Base-by-base conservation (phyloP, 495 filamentous ascomycete species). In the Rhypophila decipiens region DNA sequence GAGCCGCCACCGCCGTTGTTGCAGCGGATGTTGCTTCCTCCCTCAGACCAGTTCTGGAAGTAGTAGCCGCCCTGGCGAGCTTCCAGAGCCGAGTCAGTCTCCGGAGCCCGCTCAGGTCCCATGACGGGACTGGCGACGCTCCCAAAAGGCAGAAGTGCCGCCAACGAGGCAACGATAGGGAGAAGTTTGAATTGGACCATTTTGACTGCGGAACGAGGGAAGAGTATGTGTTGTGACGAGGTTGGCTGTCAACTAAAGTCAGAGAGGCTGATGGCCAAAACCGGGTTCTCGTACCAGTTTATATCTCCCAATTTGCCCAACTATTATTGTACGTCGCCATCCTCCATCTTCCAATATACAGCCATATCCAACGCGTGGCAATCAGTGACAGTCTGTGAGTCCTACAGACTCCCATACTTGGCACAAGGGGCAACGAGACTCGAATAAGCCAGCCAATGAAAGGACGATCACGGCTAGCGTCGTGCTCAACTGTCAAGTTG, bases 41-140 rank as follows among this genome's bases (percentile, higher is more conserved):
- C 73, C 39, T 83, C 74, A 38, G 77, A 80, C 76, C 77, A 83
- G 70, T 76, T 82, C 29, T 72, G 75, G 56, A 79, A 84, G 63
- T 79, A 82, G 58, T 67, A 81, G 27, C 27, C 27, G 41, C 76
- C 76, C 41, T 77, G 75, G 57, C 71, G 68, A 15, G 64, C 49
- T 13, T 60, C 40, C 24, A 69, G 51, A 0, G 51, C 46, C 21
- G 20, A 17, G 19, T 51, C 42, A n/a, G 48, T 24, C 7, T 24
- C 36, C 35, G 23, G 24, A 11, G 31, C 17, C 27, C 7, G 27
- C 13, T 31, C 27, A 31, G 27, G 27, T 31, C 27, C 27, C 7
- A 31, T 31, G 27, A 31, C 27, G 27, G 27, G 27, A 31, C 7
- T 13, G 13, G 27, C 27, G 7, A 31, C 27, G 7, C 7, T 13